Evolutionary conservation across 306 rosid genomes (phyloP).

Genomic region (Citrullus colocynthis): DNA sequence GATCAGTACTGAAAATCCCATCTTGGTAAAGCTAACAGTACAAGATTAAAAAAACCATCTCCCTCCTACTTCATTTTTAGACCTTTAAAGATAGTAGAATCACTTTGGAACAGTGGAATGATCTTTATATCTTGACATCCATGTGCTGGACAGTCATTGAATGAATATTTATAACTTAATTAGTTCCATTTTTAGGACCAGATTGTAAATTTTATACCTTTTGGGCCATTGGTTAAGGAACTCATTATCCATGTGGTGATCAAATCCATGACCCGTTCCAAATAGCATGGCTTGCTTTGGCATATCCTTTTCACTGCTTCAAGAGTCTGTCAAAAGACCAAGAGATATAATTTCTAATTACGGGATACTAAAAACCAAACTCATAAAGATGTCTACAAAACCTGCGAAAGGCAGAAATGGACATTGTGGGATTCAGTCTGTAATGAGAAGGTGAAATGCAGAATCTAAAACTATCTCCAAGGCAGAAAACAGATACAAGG

Average conservation of each 20-base stretch:
- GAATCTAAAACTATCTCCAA: background rate
- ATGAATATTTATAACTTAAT: background rate
- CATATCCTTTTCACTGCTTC: conserved; percentile 83
- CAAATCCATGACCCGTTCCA: conserved; percentile 86
- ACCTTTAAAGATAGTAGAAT: background rate
- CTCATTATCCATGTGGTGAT: conserved; percentile 71
- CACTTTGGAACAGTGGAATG: background rate
- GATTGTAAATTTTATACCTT: conserved; percentile 24
- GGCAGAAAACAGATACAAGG: background rate
- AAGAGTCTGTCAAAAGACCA: conserved; percentile 41
- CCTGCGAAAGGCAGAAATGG: conserved; percentile 92
- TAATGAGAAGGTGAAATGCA: conserved; percentile 3
- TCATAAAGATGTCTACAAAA: conserved; percentile 21
- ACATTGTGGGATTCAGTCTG: conserved; percentile 65
- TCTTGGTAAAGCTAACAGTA: background rate
- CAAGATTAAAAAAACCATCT: background rate
- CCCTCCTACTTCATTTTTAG: background rate
- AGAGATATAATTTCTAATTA: conserved; percentile 9
- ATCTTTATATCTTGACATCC: background rate
- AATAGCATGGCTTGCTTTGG: conserved; percentile 70
- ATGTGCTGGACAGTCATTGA: background rate
- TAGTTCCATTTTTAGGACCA: background rate
- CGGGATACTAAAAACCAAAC: background rate
- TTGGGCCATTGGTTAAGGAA: conserved; percentile 63
- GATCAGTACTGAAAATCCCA: background rate